Evolutionary conservation across 192 early-diverging fungal genomes (phyloP).

Genomic region (Entomortierella lignicola): DNA sequence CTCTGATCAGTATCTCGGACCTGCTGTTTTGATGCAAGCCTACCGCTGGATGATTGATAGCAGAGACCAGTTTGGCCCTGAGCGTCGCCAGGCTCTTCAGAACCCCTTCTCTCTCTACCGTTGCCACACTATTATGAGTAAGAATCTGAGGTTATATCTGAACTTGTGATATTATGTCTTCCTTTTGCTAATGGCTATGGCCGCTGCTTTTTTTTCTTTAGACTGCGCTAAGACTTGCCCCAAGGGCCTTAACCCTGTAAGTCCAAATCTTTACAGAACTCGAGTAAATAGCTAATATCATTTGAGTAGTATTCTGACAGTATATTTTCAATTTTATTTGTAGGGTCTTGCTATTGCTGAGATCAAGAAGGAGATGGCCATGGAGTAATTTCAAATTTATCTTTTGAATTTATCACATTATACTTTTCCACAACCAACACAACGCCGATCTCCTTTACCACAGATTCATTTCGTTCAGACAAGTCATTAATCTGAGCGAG

Average conservation of each 20-base stretch:
- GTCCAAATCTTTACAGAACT: neutral
- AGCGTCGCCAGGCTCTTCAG: conserved; percentile 89
- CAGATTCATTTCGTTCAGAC: too few species aligned
- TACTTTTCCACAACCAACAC: too few species aligned
- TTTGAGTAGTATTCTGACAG: neutral
- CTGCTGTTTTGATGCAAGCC: conserved; percentile 95
- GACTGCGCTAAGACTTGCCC: conserved; percentile 97
- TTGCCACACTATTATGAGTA: conserved; percentile 98
- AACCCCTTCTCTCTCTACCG: conserved; percentile 97
- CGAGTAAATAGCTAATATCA: neutral
- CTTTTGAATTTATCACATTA: neutral
- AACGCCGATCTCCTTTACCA: too few species aligned
- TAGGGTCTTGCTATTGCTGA: conserved; percentile 92
- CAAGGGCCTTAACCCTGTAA: conserved; percentile 94
- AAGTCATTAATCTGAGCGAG: too few species aligned
- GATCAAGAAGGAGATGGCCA: conserved; percentile 95
- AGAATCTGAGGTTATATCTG: neutral
- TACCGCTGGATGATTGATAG: conserved; percentile 99
- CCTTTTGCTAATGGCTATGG: neutral
- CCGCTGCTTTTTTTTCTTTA: neutral
- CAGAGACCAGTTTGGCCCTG: conserved; percentile 89
- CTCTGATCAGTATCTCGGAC: conserved; percentile 93
- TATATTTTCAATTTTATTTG: neutral
- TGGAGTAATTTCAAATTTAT: conserved; percentile 56
- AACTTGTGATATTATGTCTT: too few species aligned